Evolutionary conservation across 192 early-diverging fungal species (phyloP), one percentile per base, ranked within the genome.

Genomic region (Backusella mclennaniae): DNA sequence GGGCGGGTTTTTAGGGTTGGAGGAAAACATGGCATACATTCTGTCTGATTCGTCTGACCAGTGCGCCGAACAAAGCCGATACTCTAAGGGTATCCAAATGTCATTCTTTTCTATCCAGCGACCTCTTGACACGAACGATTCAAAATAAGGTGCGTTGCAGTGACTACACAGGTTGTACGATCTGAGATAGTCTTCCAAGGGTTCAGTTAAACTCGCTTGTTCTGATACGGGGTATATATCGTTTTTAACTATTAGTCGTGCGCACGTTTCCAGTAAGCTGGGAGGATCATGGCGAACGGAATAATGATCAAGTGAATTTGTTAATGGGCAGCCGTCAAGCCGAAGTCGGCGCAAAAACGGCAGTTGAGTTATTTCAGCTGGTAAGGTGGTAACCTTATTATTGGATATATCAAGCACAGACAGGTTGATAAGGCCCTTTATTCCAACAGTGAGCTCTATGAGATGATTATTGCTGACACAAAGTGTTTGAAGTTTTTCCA

Each of bases 61-160:
- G 79, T 95, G 94, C 6, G 92, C 85, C 35, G 84, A 78, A 79
- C 94, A 95, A 23, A 95, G 84, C 15, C 85, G 75, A 77, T 93
- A 94, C 80, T 95, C 93, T 17, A 93, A 76, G 31, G 90, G 81
- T 17, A 83, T 53, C 41, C 79, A 79, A n/a, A 79, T 71, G 6
- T 89, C 87, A 38, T 82, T 82, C 38, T 90, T 89, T 52, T 91
- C 90, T 52, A 93, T 88, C 33, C 89, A 85, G 33, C 89, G 86
- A 31, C 90, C 85, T 52, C 94, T 89, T 59, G 84, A 84, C 7
- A 88, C 84, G 76, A 71, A 88, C n/a, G 76, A 75, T 19, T 95
- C 93, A 78, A 93, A 93, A 69, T 93, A 94, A 21, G 95, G 95
- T 14, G 94, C 95, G 5, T 82, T 79, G 78, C 95, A 96, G 83